phyloP scores from a whole-genome alignment of 441 rosid species.

The Croton setiger region DNA sequence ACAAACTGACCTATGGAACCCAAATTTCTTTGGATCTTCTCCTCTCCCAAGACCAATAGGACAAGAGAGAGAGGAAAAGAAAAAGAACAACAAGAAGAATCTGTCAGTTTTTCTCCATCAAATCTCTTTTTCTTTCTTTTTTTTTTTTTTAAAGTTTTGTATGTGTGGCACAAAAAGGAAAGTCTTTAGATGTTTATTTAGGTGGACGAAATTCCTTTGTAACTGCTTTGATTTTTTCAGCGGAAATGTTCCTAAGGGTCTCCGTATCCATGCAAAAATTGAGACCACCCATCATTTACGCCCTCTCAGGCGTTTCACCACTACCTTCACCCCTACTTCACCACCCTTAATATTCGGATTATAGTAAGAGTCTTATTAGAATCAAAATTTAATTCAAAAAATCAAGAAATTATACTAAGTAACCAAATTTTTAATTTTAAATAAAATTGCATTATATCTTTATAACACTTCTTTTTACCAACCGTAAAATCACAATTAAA shows the following conservation, averaged over 20 bases:
- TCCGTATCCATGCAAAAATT: too few species aligned
- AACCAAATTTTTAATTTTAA: too few species aligned
- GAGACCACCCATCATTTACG: conserved; percentile 20
- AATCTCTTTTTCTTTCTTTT: background rate
- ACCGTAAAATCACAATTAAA: too few species aligned
- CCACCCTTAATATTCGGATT: too few species aligned
- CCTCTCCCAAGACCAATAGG: conserved; percentile 2
- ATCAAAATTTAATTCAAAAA: too few species aligned
- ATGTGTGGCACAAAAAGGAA: background rate
- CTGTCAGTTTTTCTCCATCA: background rate
- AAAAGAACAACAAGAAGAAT: background rate
- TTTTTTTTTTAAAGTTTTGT: background rate
- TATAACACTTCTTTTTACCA: too few species aligned
- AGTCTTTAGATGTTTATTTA: background rate
- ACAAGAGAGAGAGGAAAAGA: background rate
- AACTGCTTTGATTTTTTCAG: conserved; percentile 22
- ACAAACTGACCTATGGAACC: background rate
- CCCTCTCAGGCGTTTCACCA: too few species aligned
- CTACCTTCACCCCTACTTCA: too few species aligned
- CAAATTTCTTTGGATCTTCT: background rate
- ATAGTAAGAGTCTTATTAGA: too few species aligned
- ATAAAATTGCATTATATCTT: too few species aligned
- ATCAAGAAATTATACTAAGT: too few species aligned
- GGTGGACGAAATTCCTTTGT: background rate
- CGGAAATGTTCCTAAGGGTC: conserved; percentile 7